Conservation (phyloP, 2,329 filamentous ascomycete genomes). For the Cadophora sp. region DNA sequence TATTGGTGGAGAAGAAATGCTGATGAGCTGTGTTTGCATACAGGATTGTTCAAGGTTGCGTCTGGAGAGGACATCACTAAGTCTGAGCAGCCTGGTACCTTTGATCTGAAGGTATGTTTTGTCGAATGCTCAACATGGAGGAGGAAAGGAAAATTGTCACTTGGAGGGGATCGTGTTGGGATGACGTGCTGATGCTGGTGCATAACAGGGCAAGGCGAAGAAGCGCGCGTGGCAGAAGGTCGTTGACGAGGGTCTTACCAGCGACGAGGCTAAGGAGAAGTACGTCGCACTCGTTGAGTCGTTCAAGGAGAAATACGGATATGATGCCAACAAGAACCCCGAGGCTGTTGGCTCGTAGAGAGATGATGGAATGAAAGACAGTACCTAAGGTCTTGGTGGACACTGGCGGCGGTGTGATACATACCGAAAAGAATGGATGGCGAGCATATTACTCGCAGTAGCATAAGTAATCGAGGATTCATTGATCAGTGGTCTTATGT, state of each 20-base stretch:
- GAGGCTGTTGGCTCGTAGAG: conserved; percentile 55
- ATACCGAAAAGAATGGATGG: neutral
- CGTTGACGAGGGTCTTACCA: conserved; percentile 65
- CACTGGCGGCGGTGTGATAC: neutral
- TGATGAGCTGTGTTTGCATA: conserved; percentile 11
- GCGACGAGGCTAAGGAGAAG: conserved; percentile 73
- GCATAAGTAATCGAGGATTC: neutral
- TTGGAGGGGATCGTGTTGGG: neutral
- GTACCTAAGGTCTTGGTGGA: conserved; percentile 8
- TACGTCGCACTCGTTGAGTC: conserved; percentile 78
- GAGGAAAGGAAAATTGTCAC: neutral
- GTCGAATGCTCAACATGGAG: neutral
- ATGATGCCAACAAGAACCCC: conserved; percentile 67
- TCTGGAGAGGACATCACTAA: conserved; percentile 61
- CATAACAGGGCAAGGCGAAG: conserved; percentile 74
- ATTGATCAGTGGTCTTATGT: neutral
- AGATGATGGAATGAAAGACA: neutral
- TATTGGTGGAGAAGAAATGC: neutral
- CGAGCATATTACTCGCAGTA: neutral
- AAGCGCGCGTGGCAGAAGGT: conserved; percentile 77
- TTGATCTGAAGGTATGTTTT: conserved; percentile 63
- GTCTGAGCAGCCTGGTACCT: conserved; percentile 69
- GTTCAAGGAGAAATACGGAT: conserved; percentile 74
- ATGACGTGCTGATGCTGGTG: conserved; percentile 8
- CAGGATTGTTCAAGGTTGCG: conserved; percentile 65